phyloP scores from a whole-genome alignment of 768 basidiomycete species.

The Suillus fuscotomentosus region DNA sequence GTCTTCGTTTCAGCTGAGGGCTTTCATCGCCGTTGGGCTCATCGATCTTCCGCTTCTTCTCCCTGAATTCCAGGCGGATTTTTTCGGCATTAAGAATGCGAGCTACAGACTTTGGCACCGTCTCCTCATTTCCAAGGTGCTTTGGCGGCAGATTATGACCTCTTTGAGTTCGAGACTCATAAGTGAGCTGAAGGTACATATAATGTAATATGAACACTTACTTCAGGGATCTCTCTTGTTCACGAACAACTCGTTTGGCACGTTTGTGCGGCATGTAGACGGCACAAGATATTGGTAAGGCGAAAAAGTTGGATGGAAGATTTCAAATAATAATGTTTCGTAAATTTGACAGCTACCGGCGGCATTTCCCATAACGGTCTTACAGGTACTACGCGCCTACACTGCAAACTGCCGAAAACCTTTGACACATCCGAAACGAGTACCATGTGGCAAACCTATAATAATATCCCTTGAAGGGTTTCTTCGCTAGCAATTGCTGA shows the following conservation, averaged over 20 bases:
- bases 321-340: neutral
- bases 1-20: constrained; percentile 26
- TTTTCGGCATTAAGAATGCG: constrained; percentile 64
- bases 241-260: constrained; percentile 51
- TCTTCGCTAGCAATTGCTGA: no score
- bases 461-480: no score
- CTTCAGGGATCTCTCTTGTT: constrained; percentile 42
- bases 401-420: no score
- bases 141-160: constrained; percentile 50
- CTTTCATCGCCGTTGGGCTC: constrained; percentile 30
- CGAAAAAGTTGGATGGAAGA: neutral
- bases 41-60: constrained; percentile 40
- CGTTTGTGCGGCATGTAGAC: constrained; percentile 64
- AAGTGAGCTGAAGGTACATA: neutral
- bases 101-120: constrained; percentile 65
- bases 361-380: neutral
- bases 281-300: neutral
- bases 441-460: no score
- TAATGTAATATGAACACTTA: constrained; percentile 23
- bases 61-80: constrained; percentile 54
- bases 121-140: constrained; percentile 48
- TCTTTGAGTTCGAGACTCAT: constrained; percentile 30
- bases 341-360: neutral
- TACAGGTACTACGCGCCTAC: neutral
- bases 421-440: no score